Evolutionary conservation across 2,329 filamentous ascomycete genomes (phyloP), one percentile per base, ranked within the genome.

Genomic region (Paecilomyces sp.): DNA sequence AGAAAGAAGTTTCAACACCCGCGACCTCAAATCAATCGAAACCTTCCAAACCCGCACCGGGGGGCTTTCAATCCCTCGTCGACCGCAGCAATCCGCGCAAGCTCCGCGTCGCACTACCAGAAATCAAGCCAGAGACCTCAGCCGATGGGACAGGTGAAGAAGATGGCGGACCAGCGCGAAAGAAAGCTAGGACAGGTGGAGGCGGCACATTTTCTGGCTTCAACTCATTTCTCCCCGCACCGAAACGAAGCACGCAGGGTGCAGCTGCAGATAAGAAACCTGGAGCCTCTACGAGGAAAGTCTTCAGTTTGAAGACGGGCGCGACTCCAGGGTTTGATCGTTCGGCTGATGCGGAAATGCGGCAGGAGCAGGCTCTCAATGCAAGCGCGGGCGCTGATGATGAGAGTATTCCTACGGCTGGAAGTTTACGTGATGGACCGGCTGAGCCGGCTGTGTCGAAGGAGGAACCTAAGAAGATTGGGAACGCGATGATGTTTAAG

Each of bases 401-500:
- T 64, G 65, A 69, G 18, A 66, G 61, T 36, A 71, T 66, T 30
- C 66, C 70, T 7, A 64, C 67, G 41, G 62, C 69, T 7, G 68
- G 67, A 33, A 68, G 68, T 56, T 59, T 65, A 24, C 65, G 59
- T 41, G 55, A 61, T 59, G 22, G 59, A 57, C 41, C 36, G 22
- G 58, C 30, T 18, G 60, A 63, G 22, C 54, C 53, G 15, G 54
- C 56, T 25, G 52, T 62, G 55, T 60, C 56, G 33, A 64, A 62
- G 4, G 71, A 71, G n/a, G 69, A 74, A 41, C 65, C 71, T 24
- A 82, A 82, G 51, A 81, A 85, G 67, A 85, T 85, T 67, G 90
- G 89, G 22, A 94, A 92, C 66, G 85, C 91, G 12, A 85, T 92
- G 74, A 90, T 91, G 85, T 97, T 97, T 74, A 89, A 88, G 70